Percentiles rank a stretch among this genome's conserved stretches.
These are phyloP conservation scores for Knufia petricola DNA, from an alignment of 2,329 filamentous ascomycete genomes.

Conservation along the genomic window DNA sequence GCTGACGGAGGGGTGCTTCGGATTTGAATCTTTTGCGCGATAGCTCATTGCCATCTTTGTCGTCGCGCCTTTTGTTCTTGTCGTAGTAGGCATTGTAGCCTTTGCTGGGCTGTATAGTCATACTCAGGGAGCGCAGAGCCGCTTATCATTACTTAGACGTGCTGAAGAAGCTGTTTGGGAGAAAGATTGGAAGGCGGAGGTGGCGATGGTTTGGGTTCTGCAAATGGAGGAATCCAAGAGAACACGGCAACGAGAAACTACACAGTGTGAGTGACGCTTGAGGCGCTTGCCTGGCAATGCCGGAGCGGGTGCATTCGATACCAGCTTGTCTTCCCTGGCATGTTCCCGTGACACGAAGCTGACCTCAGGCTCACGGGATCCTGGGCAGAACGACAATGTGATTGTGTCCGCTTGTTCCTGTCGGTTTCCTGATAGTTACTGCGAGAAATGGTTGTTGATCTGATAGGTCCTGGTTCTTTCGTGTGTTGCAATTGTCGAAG, in stretches of 20 bases:
- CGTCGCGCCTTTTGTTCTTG: not conserved
- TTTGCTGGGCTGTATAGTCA: not conserved
- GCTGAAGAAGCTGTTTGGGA: too few species aligned
- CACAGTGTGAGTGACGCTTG: too few species aligned
- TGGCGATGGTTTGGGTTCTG: not conserved
- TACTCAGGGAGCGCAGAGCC: too few species aligned
- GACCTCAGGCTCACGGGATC: not conserved
- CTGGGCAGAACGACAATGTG: not conserved
- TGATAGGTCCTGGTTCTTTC: too few species aligned
- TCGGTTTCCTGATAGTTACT: too few species aligned
- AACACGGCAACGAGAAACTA: too few species aligned
- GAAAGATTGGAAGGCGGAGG: too few species aligned
- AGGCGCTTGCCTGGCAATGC: too few species aligned
- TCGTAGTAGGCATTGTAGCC: not conserved
- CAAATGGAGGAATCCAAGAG: not conserved
- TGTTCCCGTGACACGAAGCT: not conserved
- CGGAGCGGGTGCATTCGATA: not conserved
- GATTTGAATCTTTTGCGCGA: not conserved
- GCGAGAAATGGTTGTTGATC: not conserved
- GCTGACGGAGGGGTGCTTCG: constrained; percentile 1
- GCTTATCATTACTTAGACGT: too few species aligned
- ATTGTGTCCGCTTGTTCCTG: not conserved
- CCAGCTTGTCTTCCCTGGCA: not conserved
- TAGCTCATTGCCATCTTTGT: too few species aligned
- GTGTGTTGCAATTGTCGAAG: too few species aligned